Conservation (phyloP, 306 rosid species). For the Abrus pulchellus region DNA sequence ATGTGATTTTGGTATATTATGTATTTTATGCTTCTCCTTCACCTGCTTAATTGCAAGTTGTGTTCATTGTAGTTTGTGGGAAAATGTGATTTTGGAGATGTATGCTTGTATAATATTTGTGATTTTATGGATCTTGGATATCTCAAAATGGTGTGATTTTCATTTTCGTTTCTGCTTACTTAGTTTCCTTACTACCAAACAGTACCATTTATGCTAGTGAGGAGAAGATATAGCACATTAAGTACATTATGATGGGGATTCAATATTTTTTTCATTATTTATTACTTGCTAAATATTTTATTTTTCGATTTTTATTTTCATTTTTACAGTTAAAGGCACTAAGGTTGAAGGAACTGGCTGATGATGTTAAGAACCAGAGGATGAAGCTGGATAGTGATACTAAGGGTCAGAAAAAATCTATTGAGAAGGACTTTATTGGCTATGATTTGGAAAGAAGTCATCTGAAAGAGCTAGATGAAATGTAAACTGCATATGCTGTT, state of each 20-base stretch:
- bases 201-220: neutral
- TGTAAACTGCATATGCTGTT: constrained; percentile 57
- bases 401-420: constrained; percentile 59
- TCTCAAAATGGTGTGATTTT: constrained; percentile 30
- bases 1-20: neutral
- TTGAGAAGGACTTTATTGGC: constrained; percentile 48
- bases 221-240: constrained; percentile 10
- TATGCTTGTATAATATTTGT: neutral
- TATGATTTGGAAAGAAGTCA: constrained; percentile 49
- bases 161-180: constrained; percentile 2
- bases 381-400: constrained; percentile 59
- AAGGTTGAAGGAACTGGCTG: constrained; percentile 78
- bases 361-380: constrained; percentile 78
- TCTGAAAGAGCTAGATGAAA: constrained; percentile 66
- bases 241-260: constrained; percentile 6
- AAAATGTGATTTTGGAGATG: neutral
- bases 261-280: constrained; percentile 25
- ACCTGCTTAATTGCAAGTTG: constrained; percentile 4
- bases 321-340: constrained; percentile 67
- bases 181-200: neutral
- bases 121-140: constrained; percentile 14
- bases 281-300: constrained; percentile 9
- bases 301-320: neutral
- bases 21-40: neutral
- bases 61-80: neutral